Conservation (phyloP, 2,329 filamentous ascomycete genomes). For the Hypomyces perniciosus region DNA sequence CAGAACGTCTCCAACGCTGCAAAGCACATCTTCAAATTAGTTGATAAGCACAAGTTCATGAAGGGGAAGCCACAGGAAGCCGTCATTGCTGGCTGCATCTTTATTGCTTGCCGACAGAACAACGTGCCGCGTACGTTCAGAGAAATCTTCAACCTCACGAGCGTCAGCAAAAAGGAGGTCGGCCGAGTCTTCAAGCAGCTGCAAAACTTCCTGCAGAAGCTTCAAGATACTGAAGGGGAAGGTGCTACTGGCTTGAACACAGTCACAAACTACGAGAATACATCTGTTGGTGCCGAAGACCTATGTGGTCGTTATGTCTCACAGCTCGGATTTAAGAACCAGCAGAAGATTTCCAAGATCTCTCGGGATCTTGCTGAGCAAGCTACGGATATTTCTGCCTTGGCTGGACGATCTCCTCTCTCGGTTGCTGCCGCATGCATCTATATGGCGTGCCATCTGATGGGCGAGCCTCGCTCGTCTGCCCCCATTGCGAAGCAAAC, state of each 20-base stretch:
- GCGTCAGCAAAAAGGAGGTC: constrained; percentile 95
- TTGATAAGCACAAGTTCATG: constrained; percentile 87
- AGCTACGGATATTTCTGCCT: constrained; percentile 69
- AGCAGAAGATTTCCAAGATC: constrained; percentile 71
- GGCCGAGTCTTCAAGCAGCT: constrained; percentile 91
- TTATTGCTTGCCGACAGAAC: constrained; percentile 91
- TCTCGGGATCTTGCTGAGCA: constrained; percentile 72
- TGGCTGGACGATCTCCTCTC: constrained; percentile 88
- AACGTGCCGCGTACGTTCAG: constrained; percentile 83
- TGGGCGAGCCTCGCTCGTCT: constrained; percentile 71
- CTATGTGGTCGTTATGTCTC: constrained; percentile 88
- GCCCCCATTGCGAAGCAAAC: constrained; percentile 81
- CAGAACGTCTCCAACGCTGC: constrained; percentile 80
- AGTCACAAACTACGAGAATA: constrained; percentile 66
- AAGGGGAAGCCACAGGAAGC: constrained; percentile 93
- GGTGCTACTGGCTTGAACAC: constrained; percentile 43
- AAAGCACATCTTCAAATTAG: constrained; percentile 92
- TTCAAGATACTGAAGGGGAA: constrained; percentile 53
- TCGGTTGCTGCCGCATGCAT: constrained; percentile 94
- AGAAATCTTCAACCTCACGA: constrained; percentile 89
- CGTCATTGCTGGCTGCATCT: constrained; percentile 93
- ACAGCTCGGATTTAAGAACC: constrained; percentile 65
- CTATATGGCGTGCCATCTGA: constrained; percentile 87
- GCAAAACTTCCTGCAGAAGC: constrained; percentile 77
- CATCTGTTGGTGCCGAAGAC: constrained; percentile 73